A percentile compares a stretch with the other conserved stretches of the same genome.
These are phyloP conservation scores for Ascochyta fabae DNA, from an alignment of 2,329 filamentous ascomycete species.

Conservation along the genomic window DNA sequence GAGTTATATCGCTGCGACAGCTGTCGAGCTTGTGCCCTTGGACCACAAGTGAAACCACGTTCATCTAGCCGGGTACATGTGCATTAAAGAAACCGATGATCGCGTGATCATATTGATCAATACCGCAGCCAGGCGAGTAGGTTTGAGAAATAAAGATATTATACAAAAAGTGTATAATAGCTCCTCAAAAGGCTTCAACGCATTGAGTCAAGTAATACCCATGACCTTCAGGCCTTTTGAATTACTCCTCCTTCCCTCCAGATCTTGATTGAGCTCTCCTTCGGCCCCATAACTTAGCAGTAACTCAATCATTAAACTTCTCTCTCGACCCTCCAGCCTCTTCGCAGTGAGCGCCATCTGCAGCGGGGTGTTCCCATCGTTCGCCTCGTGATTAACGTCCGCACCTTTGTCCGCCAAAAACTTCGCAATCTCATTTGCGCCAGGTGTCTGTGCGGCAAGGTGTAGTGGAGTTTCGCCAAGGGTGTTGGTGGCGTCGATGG, in stretches of 20 bases:
- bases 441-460: conserved; percentile 37
- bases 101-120: neutral
- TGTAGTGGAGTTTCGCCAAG: conserved; percentile 43
- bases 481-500: conserved; percentile 34
- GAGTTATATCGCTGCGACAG: too few species aligned
- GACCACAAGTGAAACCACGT: too few species aligned
- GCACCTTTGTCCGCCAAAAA: conserved; percentile 40
- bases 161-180: conserved; percentile 5
- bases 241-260: conserved; percentile 26
- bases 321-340: conserved; percentile 32
- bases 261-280: conserved; percentile 23
- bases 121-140: conserved; percentile 9
- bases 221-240: conserved; percentile 31
- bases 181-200: neutral
- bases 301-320: conserved; percentile 39
- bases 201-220: conserved; percentile 21
- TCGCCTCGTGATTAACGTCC: conserved; percentile 38
- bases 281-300: conserved; percentile 40
- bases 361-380: conserved; percentile 32
- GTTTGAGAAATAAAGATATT: conserved; percentile 5
- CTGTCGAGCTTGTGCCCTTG: too few species aligned
- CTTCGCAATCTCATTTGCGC: conserved; percentile 34
- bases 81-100: too few species aligned
- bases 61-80: too few species aligned
- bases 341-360: conserved; percentile 29